phyloP scores from a whole-genome alignment of 2,329 filamentous ascomycete genomes.

The Xylariales sp. region DNA sequence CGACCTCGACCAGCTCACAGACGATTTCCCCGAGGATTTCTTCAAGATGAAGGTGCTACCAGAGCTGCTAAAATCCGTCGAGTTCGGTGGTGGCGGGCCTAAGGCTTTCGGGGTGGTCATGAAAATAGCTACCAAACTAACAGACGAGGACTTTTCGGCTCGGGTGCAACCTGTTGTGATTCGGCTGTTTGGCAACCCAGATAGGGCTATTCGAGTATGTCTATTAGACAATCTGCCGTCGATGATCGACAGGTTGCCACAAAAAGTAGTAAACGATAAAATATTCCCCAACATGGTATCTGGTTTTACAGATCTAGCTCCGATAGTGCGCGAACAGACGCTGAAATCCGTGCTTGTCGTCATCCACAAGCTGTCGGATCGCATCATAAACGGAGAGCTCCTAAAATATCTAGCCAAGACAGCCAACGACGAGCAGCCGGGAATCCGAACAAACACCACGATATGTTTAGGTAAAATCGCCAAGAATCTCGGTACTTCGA shows the following conservation, averaged over 20 bases:
- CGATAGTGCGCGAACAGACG: constrained; percentile 93
- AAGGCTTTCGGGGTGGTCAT: constrained; percentile 90
- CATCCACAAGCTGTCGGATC: constrained; percentile 89
- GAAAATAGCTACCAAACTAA: constrained; percentile 89
- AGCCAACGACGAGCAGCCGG: constrained; percentile 96
- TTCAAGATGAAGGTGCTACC: constrained; percentile 97
- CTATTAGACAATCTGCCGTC: constrained; percentile 86
- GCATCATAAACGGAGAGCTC: constrained; percentile 92
- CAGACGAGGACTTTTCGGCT: constrained; percentile 87
- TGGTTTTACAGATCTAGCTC: constrained; percentile 91
- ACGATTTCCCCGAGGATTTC: constrained; percentile 97
- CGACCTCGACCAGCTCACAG: constrained; percentile 87
- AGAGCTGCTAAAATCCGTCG: constrained; percentile 97
- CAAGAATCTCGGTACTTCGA: constrained; percentile 81
- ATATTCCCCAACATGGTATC: constrained; percentile 98
- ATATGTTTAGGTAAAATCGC: constrained; percentile 98
- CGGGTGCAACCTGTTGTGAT: constrained; percentile 88
- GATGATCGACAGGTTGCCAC: constrained; percentile 91
- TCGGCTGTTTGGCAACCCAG: constrained; percentile 88
- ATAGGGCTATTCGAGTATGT: constrained; percentile 91
- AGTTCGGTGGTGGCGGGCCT: constrained; percentile 94
- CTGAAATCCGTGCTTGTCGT: constrained; percentile 92
- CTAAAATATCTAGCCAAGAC: constrained; percentile 92
- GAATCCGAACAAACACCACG: constrained; percentile 97
- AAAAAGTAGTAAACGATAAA: constrained; percentile 93